These are phyloP conservation scores for Salix suchowensis DNA, from an alignment of 345 rosid species.

Conservation along the genomic window DNA sequence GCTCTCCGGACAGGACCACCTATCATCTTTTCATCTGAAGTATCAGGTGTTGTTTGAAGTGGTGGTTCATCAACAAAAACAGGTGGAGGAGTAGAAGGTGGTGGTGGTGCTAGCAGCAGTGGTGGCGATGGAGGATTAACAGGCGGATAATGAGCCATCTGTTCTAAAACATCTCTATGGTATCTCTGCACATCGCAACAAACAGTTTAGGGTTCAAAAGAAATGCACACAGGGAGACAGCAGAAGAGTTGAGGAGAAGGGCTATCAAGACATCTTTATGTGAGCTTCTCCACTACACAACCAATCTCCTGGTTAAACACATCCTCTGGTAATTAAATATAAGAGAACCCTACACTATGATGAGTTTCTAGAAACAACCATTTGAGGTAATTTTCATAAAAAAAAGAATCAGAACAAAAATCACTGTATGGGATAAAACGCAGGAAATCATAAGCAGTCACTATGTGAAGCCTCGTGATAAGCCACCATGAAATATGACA, in stretches of 20 bases:
- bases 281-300: background rate
- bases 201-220: background rate
- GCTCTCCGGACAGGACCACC: slow-evolving; percentile 28
- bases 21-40: slow-evolving; percentile 20
- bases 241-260: background rate
- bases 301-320: background rate
- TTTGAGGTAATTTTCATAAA: background rate
- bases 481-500: background rate
- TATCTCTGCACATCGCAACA: slow-evolving; percentile 53
- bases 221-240: background rate
- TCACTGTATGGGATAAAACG: background rate
- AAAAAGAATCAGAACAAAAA: background rate
- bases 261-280: background rate
- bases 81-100: slow-evolving; percentile 40
- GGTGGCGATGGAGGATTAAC: slow-evolving; percentile 32
- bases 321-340: background rate
- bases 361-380: background rate
- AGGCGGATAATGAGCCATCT: slow-evolving; percentile 38
- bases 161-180: slow-evolving; percentile 58
- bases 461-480: background rate
- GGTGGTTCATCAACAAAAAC: slow-evolving; percentile 33
- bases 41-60: slow-evolving; percentile 30
- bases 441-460: background rate
- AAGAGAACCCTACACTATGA: background rate
- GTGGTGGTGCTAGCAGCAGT: background rate